Percentiles rank a stretch among this genome's conserved stretches.
phyloP scores from a whole-genome alignment of 768 basidiomycete species.

The Calocera cornea region DNA sequence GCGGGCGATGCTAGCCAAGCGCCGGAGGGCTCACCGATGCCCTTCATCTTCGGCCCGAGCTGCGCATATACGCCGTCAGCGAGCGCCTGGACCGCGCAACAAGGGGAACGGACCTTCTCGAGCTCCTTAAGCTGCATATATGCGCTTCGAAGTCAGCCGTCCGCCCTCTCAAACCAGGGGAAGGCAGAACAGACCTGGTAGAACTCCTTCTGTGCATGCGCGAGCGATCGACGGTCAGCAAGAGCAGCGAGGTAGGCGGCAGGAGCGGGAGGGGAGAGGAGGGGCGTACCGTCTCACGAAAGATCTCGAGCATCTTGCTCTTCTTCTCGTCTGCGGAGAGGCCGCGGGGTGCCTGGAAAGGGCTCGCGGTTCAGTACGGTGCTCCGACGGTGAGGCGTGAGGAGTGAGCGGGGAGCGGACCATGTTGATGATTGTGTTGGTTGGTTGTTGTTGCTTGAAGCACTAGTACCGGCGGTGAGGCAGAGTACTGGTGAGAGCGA shows the following conservation, averaged over 20 bases:
- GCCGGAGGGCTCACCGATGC: conserved; percentile 47
- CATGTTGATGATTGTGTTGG: too few species aligned
- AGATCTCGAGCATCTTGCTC: conserved; percentile 76
- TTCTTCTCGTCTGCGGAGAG: conserved; percentile 85
- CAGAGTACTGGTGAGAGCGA: too few species aligned
- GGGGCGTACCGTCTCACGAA: conserved; percentile 70
- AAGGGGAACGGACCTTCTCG: conserved; percentile 41
- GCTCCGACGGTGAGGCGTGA: too few species aligned
- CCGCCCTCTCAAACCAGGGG: not conserved
- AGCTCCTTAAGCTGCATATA: conserved; percentile 65
- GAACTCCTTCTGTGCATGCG: conserved; percentile 89
- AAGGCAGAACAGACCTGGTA: conserved; percentile 39
- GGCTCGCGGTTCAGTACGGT: conserved; percentile 13
- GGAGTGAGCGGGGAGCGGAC: too few species aligned
- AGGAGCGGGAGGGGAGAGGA: too few species aligned
- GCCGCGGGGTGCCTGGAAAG: conserved; percentile 34
- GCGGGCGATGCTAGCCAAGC: not conserved
- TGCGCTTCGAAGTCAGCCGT: not conserved
- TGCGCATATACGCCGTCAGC: not conserved
- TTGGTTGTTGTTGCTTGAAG: too few species aligned
- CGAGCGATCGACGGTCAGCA: too few species aligned
- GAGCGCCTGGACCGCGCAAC: not conserved
- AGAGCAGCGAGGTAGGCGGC: too few species aligned
- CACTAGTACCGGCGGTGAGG: too few species aligned
- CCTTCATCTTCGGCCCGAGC: conserved; percentile 74